Conservation (phyloP, 805 yeast species). For the Spathaspora gorwiae region DNA sequence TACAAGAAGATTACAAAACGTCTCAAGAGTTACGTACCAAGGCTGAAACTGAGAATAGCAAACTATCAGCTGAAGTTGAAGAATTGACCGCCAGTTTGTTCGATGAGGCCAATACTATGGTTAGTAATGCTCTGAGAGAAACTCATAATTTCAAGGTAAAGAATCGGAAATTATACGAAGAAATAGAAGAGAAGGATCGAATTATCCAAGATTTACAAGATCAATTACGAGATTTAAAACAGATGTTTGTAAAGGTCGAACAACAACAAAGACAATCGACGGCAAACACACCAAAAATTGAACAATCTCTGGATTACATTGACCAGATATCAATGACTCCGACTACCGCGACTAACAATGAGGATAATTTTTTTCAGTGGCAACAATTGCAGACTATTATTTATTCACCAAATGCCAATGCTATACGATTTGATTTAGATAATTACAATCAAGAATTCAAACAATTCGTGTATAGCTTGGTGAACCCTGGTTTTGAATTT, state of each 20-base stretch:
- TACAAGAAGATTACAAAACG: constrained; percentile 20
- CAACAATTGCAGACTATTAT: constrained; percentile 20
- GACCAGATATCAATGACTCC: constrained; percentile 2
- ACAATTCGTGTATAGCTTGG: constrained; percentile 31
- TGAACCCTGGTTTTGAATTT: constrained; percentile 29
- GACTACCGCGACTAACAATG: background rate
- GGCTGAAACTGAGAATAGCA: constrained; percentile 57
- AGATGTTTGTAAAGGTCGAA: constrained; percentile 52
- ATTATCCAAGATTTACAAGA: constrained; percentile 60
- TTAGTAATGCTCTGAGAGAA: constrained; percentile 68
- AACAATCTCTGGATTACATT: constrained; percentile 2
- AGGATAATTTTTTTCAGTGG: constrained; percentile 6
- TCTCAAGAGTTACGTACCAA: constrained; percentile 29
- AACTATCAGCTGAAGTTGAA: constrained; percentile 69
- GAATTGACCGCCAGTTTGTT: constrained; percentile 74
- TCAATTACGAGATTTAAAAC: constrained; percentile 66
- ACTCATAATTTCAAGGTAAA: constrained; percentile 55
- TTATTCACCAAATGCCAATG: constrained; percentile 30
- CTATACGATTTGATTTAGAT: constrained; percentile 42
- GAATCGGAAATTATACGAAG: constrained; percentile 50
- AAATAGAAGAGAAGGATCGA: constrained; percentile 62
- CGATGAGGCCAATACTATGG: constrained; percentile 83
- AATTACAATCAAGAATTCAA: constrained; percentile 42
- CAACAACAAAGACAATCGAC: constrained; percentile 23
- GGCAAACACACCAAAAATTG: constrained; percentile 7